Evolutionary conservation across 306 rosid genomes (phyloP), one percentile per base, ranked within the genome.

Genomic region (Prunus armeniaca): DNA sequence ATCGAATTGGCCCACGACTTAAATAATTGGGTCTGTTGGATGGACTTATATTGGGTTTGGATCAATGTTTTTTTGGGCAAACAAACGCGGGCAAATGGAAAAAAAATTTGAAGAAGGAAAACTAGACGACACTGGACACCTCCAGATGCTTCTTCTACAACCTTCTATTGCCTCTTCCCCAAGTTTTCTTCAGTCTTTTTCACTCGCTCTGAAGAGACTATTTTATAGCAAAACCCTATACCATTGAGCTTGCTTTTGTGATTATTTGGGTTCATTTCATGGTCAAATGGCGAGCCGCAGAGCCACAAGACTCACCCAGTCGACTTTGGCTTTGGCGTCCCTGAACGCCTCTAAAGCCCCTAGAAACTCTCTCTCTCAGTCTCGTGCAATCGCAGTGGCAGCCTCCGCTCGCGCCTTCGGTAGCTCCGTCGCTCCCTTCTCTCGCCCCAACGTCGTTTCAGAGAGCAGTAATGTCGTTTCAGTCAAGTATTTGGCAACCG

Each of bases 241-340:
- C n/a, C 19, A 45, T 65, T 47, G 30, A 60, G 8, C 18, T 51
- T 3, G 15, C 5, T 12, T 11, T 38, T 5, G 3, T 27, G 24
- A 30, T 28, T 2, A 9, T 55, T 19, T 43, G 24, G 4, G 4
- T 24, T 25, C 65, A 30, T 63, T 32, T 58, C 63, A 25, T 28
- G 60, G 38, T 65, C 75, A 50, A 28, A 95, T 95, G 96, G 93
- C 90, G 19, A 83, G 85, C 69, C 82, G 96, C 87, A 87, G 82
- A 83, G 86, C 86, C 30, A 72, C 93, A 12, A 82, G 62, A 67
- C 88, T 93, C 43, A 79, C 86, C 73, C 84, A 82, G 79, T 78
- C 90, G 43, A 76, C 85, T 50, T 13, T 87, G 55, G 78, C 84
- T 55, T 15, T 87, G 66, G 82, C 89, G 25, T 82, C 80, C 86